A percentile compares a stretch with the other conserved stretches of the same genome.
phyloP scores from a whole-genome alignment of 2,329 filamentous ascomycete species.

The Hypoxylon sp. region DNA sequence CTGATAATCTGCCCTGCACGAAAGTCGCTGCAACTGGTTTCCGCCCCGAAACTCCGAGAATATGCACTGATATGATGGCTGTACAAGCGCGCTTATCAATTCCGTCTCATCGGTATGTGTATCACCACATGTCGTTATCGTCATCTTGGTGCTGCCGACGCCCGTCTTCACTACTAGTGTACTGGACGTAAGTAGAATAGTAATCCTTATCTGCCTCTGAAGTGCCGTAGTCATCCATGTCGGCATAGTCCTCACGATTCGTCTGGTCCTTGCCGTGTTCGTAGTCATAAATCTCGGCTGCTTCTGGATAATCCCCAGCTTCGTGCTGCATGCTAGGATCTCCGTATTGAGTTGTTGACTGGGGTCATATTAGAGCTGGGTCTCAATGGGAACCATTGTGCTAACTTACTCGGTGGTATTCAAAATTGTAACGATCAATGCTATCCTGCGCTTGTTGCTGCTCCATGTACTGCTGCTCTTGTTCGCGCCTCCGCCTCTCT shows the following conservation, averaged over 20 bases:
- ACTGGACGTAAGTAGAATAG: conserved; percentile 47
- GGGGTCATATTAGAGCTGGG: conserved; percentile 19
- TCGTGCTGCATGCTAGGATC: conserved; percentile 59
- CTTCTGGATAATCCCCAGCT: conserved; percentile 64
- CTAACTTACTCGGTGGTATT: conserved; percentile 65
- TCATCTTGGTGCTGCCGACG: conserved; percentile 51
- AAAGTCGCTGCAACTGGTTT: conserved; percentile 20
- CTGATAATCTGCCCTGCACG: conserved; percentile 29
- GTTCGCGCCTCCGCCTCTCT: conserved; percentile 61
- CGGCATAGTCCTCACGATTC: conserved; percentile 57
- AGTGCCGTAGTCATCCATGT: conserved; percentile 49
- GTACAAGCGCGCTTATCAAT: conserved; percentile 17
- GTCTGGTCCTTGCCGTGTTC: conserved; percentile 62
- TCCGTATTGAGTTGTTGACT: conserved; percentile 63
- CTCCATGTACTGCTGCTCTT: conserved; percentile 63
- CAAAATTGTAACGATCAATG: conserved; percentile 66
- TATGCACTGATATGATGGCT: conserved; percentile 33
- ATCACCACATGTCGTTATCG: conserved; percentile 61
- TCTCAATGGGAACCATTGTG: background rate
- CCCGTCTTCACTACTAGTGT: conserved; percentile 47
- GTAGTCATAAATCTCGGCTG: conserved; percentile 67
- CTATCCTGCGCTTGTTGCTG: conserved; percentile 60
- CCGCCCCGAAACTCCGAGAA: conserved; percentile 27
- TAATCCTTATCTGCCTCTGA: conserved; percentile 47
- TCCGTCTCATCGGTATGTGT: conserved; percentile 18